Percentiles rank a stretch among this genome's conserved stretches.
These are phyloP conservation scores for Tilletia caries DNA, from an alignment of 1,284 basidiomycete species.

Conservation along the genomic window DNA sequence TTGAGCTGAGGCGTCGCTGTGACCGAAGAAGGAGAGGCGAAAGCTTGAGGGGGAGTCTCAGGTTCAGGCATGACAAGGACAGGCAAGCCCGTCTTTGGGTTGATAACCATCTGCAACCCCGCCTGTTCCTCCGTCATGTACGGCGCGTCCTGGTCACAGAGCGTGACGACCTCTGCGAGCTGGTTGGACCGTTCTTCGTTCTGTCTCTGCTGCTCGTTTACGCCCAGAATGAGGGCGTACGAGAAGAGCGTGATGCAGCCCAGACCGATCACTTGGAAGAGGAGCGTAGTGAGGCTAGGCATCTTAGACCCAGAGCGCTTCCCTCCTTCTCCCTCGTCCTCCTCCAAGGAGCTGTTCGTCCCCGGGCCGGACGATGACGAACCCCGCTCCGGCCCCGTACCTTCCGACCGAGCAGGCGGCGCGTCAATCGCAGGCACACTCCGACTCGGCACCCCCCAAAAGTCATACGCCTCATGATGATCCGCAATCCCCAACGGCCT, in stretches of 20 bases:
- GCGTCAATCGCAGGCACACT: not conserved
- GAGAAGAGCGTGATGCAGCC: constrained; percentile 32
- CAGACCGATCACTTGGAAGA: constrained; percentile 30
- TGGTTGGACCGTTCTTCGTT: constrained; percentile 26
- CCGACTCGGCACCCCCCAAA: not conserved
- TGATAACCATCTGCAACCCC: not conserved
- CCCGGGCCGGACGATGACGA: not conserved
- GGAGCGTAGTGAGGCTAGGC: constrained; percentile 12
- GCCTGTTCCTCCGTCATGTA: constrained; percentile 37
- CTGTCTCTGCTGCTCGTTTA: constrained; percentile 32
- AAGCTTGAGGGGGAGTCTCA: not conserved
- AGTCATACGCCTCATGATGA: not conserved
- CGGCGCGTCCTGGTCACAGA: constrained; percentile 21
- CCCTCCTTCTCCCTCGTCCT: not conserved
- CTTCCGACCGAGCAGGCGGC: not conserved
- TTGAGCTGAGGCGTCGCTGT: not conserved
- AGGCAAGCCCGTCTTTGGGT: not conserved
- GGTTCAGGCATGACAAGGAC: not conserved
- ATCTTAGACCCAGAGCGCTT: not conserved
- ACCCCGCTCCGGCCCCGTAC: not conserved
- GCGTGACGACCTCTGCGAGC: constrained; percentile 41
- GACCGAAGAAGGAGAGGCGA: no score
- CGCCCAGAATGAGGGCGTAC: constrained; percentile 31
- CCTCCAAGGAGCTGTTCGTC: not conserved
- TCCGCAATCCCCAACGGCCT: constrained; percentile 16